These are phyloP conservation scores for Podospora pseudopauciseta DNA, from an alignment of 495 filamentous ascomycete genomes.

Conservation along the genomic window DNA sequence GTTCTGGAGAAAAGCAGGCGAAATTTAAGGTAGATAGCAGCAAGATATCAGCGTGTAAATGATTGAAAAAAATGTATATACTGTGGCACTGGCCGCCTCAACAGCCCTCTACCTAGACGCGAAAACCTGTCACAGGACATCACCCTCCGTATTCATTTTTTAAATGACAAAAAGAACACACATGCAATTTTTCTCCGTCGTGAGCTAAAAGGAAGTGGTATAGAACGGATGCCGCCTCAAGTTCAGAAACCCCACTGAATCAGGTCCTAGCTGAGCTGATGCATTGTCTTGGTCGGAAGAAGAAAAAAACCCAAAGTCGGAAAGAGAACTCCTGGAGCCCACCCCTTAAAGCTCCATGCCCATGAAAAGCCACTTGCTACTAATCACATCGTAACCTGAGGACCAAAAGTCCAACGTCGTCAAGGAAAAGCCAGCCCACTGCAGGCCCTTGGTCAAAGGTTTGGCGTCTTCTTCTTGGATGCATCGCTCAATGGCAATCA, in stretches of 20 bases:
- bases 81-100: no score
- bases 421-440: conserved; percentile 89
- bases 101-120: no score
- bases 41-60: neutral
- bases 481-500: conserved; percentile 73
- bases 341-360: conserved; percentile 70
- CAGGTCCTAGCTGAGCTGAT: no score
- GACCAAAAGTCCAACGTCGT: conserved; percentile 74
- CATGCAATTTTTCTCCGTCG: neutral
- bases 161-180: neutral
- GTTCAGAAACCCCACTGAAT: no score
- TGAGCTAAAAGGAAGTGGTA: no score
- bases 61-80: neutral
- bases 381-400: conserved; percentile 52
- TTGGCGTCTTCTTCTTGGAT: conserved; percentile 55
- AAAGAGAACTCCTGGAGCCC: conserved; percentile 10
- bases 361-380: conserved; percentile 78
- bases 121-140: no score
- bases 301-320: conserved; percentile 12
- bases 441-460: conserved; percentile 70
- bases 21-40: neutral
- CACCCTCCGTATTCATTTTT: no score
- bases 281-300: neutral
- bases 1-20: neutral
- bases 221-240: no score